A percentile compares a stretch with the other conserved stretches of the same genome.
Evolutionary conservation across 116 monocot species (phyloP).

Genomic region (Posidonia oceanica): DNA sequence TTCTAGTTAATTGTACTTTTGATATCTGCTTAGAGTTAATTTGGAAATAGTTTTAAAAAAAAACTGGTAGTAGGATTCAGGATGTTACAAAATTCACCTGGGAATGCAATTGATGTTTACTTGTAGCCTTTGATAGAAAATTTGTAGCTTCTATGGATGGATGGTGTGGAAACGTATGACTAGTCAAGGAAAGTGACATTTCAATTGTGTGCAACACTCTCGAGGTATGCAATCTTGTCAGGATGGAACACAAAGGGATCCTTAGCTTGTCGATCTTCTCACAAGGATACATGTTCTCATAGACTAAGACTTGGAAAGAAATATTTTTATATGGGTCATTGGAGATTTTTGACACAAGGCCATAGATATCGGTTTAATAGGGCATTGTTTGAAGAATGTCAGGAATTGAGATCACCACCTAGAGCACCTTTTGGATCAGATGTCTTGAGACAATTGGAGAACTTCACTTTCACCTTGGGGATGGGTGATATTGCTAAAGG

Average conservation of each 20-base stretch:
- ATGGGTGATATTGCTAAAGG: not conserved
- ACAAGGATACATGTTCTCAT: not conserved
- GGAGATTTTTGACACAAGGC: not conserved
- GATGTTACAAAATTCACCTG: slow-evolving; percentile 2
- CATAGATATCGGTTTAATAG: not conserved
- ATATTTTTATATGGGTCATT: slow-evolving; percentile 1
- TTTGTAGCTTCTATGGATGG: not conserved
- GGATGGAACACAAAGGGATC: slow-evolving; percentile 6
- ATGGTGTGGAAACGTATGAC: slow-evolving; percentile 9
- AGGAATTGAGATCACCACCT: not conserved
- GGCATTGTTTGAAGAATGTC: too few species aligned
- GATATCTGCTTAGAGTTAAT: too few species aligned
- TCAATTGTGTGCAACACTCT: not conserved
- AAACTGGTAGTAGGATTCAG: too few species aligned
- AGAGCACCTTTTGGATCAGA: not conserved
- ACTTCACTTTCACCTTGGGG: too few species aligned
- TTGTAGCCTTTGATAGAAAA: slow-evolving; percentile 9
- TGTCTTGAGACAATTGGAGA: too few species aligned
- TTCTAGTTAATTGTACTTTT: too few species aligned
- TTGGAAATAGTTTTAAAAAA: too few species aligned
- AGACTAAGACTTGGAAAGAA: not conserved
- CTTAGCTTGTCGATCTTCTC: not conserved
- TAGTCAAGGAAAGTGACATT: not conserved
- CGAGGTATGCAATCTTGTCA: not conserved
- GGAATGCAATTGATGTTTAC: slow-evolving; percentile 12